Base-by-base conservation (phyloP, 805 yeast species). In the Scheffersomyces lignosus region DNA sequence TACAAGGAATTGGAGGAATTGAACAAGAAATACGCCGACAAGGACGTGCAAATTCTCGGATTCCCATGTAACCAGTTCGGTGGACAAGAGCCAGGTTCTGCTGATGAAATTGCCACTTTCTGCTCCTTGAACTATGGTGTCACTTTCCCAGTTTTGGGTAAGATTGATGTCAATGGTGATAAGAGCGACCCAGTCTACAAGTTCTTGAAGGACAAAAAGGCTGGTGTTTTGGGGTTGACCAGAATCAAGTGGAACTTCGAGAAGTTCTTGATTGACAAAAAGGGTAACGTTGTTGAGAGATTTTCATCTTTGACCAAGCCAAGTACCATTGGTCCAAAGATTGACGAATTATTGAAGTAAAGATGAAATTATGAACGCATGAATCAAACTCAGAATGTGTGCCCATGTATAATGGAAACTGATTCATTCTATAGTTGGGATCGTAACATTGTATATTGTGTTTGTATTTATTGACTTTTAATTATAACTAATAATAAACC, bases 81-180 rank as follows among this genome's bases (percentile, higher is more conserved):
- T 18, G 46, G 51, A 37, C 73, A 69, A 49, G 75, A 69, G 48
- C 73, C 73, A 18, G 71, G 71, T 3, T 35, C 44, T 13, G 50
- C 59, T 23, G 70, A 80, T 38, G 89, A 85, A 52, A 87, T 87
- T 46, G 80, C 78, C 15, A 61, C 72, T 31, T 85, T 84, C 66
- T 89, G 96, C 63, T 64, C 77, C 29, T 56, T 80, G 52, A 89
- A 87, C 70, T 93, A 81, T 60, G 96, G 96, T 37, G 97, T 91
- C 28, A 70, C 84, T 13, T 91, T 93, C 82, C 96, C 96, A 20
- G 75, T 91, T 22, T 67, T 91, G 77, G 73, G 77, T 59, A 91
- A 90, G 73, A 62, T 89, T 41, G 89, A 90, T 28, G 98, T 93
- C 49, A 93, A 91, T 60, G 99, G 99, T 34, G 63, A 72, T 43